Evolutionary conservation across 2,329 filamentous ascomycete genomes (phyloP).

Genomic region (Dichotomopilus funicola): DNA sequence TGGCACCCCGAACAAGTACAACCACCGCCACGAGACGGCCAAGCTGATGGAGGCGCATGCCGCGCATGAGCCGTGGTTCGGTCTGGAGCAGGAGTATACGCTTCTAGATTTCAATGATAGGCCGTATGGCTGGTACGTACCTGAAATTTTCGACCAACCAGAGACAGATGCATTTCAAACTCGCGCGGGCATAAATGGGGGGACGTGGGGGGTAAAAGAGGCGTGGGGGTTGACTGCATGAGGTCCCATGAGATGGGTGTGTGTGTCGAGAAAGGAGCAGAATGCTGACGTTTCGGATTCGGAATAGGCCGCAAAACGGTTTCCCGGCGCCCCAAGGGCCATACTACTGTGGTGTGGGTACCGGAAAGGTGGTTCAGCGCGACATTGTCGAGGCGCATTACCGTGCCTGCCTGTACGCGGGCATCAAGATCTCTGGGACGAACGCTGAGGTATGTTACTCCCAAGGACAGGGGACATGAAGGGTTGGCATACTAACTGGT

Average conservation of each 20-base stretch:
- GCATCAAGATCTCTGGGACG: slow-evolving; percentile 91
- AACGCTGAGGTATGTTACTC: slow-evolving; percentile 74
- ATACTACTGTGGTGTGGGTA: slow-evolving; percentile 97
- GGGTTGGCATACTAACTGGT: not conserved
- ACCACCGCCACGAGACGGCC: slow-evolving; percentile 87
- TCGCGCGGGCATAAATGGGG: no score
- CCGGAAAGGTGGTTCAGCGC: slow-evolving; percentile 94
- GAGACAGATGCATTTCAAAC: no score
- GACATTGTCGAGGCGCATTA: slow-evolving; percentile 90
- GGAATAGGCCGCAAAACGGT: slow-evolving; percentile 20
- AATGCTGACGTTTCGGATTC: not conserved
- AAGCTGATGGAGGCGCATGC: slow-evolving; percentile 86
- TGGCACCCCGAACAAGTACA: slow-evolving; percentile 92
- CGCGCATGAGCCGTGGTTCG: slow-evolving; percentile 88
- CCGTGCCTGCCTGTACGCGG: slow-evolving; percentile 70
- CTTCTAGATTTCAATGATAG: slow-evolving; percentile 78
- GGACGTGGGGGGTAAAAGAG: no score
- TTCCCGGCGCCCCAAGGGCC: slow-evolving; percentile 78
- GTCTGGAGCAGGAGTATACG: slow-evolving; percentile 89
- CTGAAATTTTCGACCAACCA: not conserved
- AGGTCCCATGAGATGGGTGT: no score
- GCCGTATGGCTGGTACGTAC: slow-evolving; percentile 81
- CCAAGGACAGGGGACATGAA: not conserved
- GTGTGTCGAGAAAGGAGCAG: no score
- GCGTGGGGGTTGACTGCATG: no score